Evolutionary conservation across 495 filamentous ascomycete genomes (phyloP).

Genomic region (Parathielavia hyrcaniae): DNA sequence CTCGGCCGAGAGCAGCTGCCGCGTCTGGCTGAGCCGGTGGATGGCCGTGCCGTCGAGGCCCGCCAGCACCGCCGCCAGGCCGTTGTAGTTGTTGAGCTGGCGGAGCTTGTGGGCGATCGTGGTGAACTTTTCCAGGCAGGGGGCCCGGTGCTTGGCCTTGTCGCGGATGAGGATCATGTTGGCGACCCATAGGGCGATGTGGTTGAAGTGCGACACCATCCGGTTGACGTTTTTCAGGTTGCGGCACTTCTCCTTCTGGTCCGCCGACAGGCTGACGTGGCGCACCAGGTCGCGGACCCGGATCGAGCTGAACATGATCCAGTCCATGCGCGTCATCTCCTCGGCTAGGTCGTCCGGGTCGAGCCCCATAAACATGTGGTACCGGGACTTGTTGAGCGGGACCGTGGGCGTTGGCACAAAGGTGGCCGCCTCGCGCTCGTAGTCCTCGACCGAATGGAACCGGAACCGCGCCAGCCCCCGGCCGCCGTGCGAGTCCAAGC

Average conservation of each 20-base stretch:
- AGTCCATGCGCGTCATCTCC: constrained; percentile 92
- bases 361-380: constrained; percentile 75
- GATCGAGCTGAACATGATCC: constrained; percentile 95
- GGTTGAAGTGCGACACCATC: constrained; percentile 95
- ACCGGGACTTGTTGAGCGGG: constrained; percentile 68
- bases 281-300: constrained; percentile 89
- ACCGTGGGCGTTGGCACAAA: constrained; percentile 57
- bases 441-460: constrained; percentile 60
- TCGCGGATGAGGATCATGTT: constrained; percentile 90
- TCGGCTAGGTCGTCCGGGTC: constrained; percentile 76
- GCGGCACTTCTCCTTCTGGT: constrained; percentile 68
- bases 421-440: constrained; percentile 62
- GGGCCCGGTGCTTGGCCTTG: constrained; percentile 90
- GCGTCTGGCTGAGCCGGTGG: constrained; percentile 76
- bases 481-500: constrained; percentile 27
- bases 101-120: constrained; percentile 74
- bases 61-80: constrained; percentile 84
- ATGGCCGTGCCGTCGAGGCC: constrained; percentile 86
- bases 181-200: constrained; percentile 82
- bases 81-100: constrained; percentile 93
- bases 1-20: constrained; percentile 62
- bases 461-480: constrained; percentile 38
- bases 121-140: constrained; percentile 93
- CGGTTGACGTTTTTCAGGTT: constrained; percentile 81
- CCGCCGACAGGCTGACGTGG: constrained; percentile 69